Evolutionary conservation across 805 yeast species (phyloP).

Genomic region (Priceomyces castillae): DNA sequence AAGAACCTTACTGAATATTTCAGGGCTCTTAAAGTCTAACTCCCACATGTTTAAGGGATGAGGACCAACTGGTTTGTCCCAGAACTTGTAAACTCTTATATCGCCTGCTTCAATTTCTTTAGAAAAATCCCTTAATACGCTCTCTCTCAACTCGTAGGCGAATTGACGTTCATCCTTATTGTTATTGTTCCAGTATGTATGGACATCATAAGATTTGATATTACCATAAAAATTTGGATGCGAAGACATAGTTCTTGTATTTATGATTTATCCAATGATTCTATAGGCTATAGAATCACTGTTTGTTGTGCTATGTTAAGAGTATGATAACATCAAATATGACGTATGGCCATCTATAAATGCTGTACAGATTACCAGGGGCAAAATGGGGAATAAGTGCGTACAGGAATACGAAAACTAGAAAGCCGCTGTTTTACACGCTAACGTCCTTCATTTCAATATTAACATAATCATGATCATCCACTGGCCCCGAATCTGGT

Average conservation of each 20-base stretch:
- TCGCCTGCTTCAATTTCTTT: slow-evolving; percentile 40
- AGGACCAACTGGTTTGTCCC: slow-evolving; percentile 54
- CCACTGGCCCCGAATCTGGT: background rate
- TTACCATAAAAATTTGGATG: slow-evolving; percentile 15
- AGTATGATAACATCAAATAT: too few species aligned
- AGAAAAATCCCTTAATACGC: slow-evolving; percentile 41
- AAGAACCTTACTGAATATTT: slow-evolving; percentile 41
- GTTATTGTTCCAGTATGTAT: slow-evolving; percentile 48
- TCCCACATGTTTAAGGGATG: slow-evolving; percentile 62
- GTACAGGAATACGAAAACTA: background rate
- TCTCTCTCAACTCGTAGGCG: slow-evolving; percentile 38
- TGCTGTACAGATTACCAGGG: too few species aligned
- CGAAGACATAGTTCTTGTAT: background rate
- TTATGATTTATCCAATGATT: too few species aligned
- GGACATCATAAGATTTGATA: slow-evolving; percentile 49
- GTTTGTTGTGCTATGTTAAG: too few species aligned
- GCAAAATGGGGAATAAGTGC: background rate
- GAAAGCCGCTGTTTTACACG: background rate
- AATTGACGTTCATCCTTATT: slow-evolving; percentile 29
- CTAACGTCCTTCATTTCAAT: slow-evolving; percentile 19
- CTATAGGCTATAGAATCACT: too few species aligned
- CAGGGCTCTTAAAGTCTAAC: slow-evolving; percentile 48
- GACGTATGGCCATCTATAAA: too few species aligned
- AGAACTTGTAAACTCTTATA: slow-evolving; percentile 43
- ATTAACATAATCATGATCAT: slow-evolving; percentile 17